Percentiles rank a stretch among this genome's conserved stretches.
Conservation (phyloP, 2,329 filamentous ascomycete species). For the Cadophora sp. region DNA sequence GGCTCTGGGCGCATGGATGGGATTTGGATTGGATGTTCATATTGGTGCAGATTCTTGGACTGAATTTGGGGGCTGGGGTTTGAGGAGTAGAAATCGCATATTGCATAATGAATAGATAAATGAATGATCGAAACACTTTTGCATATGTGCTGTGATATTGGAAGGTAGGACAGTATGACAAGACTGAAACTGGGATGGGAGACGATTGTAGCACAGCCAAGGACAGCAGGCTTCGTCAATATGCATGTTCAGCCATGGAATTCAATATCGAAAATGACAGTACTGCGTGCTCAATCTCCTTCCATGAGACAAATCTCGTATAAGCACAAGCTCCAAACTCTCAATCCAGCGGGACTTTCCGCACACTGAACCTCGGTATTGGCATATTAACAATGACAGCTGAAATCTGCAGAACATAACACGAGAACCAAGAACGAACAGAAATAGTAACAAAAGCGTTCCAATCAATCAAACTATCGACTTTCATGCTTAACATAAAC, state of each 20-base stretch:
- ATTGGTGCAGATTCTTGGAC: not conserved
- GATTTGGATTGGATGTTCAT: not conserved
- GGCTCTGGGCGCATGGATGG: not conserved
- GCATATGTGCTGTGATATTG: too few relatives aligned
- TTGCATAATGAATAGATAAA: constrained; percentile 10
- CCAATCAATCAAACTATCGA: constrained; percentile 6
- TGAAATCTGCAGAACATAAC: not conserved
- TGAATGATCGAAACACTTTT: not conserved
- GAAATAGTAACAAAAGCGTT: not conserved
- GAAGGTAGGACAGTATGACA: not conserved
- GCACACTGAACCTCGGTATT: not conserved
- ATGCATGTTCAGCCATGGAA: not conserved
- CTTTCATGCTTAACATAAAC: not conserved
- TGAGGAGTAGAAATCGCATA: not conserved
- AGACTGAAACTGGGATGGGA: not conserved
- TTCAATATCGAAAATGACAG: not conserved
- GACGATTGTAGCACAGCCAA: not conserved
- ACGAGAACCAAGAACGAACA: not conserved
- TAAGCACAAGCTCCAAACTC: too few relatives aligned
- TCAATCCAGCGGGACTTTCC: not conserved
- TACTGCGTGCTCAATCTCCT: too few relatives aligned
- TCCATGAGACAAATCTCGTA: too few relatives aligned
- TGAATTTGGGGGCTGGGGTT: not conserved
- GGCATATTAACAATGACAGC: not conserved
- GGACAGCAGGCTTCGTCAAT: not conserved